Conservation (phyloP, 2,329 filamentous ascomycete species). For the Cercospora berteroae region DNA sequence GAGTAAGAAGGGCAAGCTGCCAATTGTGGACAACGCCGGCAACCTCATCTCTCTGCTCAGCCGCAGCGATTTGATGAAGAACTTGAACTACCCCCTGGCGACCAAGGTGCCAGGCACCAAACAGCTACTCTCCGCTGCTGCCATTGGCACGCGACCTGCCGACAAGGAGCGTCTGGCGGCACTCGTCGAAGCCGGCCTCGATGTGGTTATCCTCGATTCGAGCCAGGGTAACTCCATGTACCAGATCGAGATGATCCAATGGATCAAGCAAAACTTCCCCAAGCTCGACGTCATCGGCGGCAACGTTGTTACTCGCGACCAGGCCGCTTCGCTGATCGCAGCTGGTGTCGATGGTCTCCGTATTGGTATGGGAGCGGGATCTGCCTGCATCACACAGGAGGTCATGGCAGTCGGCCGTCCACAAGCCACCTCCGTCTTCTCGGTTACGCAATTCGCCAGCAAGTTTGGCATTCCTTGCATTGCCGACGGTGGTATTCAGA, state of each 20-base stretch:
- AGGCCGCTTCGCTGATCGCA: conserved; percentile 87
- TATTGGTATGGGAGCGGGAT: conserved; percentile 98
- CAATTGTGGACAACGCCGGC: conserved; percentile 51
- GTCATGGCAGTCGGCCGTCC: conserved; percentile 98
- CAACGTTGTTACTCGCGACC: conserved; percentile 96
- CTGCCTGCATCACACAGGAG: conserved; percentile 97
- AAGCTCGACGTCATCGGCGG: conserved; percentile 91
- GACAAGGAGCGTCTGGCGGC: conserved; percentile 84
- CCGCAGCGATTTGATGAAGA: conserved; percentile 96
- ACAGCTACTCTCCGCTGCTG: conserved; percentile 92
- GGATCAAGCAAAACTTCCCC: conserved; percentile 83
- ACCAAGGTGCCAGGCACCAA: conserved; percentile 97
- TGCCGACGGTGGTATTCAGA: conserved; percentile 95
- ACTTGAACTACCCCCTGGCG: conserved; percentile 91
- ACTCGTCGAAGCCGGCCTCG: conserved; percentile 89
- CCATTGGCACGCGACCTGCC: conserved; percentile 90
- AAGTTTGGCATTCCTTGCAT: conserved; percentile 97
- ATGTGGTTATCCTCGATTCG: conserved; percentile 92
- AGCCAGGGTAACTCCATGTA: conserved; percentile 98
- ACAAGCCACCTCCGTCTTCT: conserved; percentile 89
- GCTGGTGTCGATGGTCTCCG: conserved; percentile 94
- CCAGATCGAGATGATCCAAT: conserved; percentile 98
- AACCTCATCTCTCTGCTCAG: conserved; percentile 77
- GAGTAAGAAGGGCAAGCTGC: conserved; percentile 84
- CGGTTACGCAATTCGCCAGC: conserved; percentile 83